Evolutionary conservation across 2,329 filamentous ascomycete genomes (phyloP), one percentile per base, ranked within the genome.

Genomic region (Colletotrichum gloeosporioides): DNA sequence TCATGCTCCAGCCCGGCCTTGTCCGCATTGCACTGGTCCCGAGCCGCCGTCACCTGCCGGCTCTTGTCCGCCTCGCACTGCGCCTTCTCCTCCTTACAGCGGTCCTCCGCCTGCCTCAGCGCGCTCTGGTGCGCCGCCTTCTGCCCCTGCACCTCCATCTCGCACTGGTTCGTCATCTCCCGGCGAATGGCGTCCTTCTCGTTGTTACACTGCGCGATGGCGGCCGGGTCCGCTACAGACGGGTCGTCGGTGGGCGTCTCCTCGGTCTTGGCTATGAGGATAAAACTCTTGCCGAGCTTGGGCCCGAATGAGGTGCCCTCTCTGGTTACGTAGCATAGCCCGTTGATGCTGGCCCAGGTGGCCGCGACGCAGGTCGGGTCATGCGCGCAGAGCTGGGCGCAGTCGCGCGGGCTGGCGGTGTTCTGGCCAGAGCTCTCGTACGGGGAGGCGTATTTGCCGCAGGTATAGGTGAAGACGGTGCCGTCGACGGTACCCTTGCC

Each of bases 201-300:
- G 2, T 34, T 34, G 0, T 62, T 34, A 0, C 59, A 62, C 32
- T 62, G 59, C 0, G 9, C 29, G 7, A 34, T 22, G 9, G 59
- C 59, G 0, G 6, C 59, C 3, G 31, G 59, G 29, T 34, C 29
- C 12, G 18, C 29, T 0, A 0, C 0, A 8, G 18, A n/a, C 7
- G 59, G 59, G 10, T 62, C 59, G 16, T 62, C 59, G 9, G 0
- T 0, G 7, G 29, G 16, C 59, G 12, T 0, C 59, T 62, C 59
- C 1, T 62, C 29, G 6, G 0, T 62, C 2, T 62, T 62, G 6
- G 59, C 18, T 15, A 39, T 0, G 0, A 39, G 34, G 15, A 39
- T 16, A 15, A 32, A 32, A 4, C 6, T 4, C 10, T 5, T 2
- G 31, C 31, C 10, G 10, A 3, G 10, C 10, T 1, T 12, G 31